phyloP scores from a whole-genome alignment of 2,329 filamentous ascomycete genomes.

The Beauveria brongniartii region DNA sequence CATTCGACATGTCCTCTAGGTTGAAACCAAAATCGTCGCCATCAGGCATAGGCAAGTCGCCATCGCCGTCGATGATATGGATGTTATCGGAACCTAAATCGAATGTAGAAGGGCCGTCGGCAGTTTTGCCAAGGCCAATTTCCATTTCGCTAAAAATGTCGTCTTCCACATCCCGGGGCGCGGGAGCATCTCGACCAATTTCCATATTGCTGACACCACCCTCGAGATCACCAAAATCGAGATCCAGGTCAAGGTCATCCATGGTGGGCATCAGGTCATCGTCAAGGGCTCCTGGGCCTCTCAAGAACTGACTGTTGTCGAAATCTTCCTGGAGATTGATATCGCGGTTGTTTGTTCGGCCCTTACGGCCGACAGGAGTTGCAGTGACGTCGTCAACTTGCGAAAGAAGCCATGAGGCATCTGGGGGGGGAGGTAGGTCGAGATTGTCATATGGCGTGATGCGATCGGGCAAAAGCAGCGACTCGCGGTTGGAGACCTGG shows the following conservation, averaged over 20 bases:
- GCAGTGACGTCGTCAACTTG: slow-evolving; percentile 58
- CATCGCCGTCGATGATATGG: slow-evolving; percentile 55
- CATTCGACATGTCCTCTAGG: slow-evolving; percentile 50
- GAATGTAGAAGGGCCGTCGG: slow-evolving; percentile 46
- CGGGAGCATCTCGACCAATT: slow-evolving; percentile 78
- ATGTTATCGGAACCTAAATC: slow-evolving; percentile 47
- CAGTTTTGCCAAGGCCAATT: slow-evolving; percentile 48
- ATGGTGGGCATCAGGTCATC: slow-evolving; percentile 49
- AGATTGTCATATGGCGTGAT: slow-evolving; percentile 85
- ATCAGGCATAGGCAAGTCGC: slow-evolving; percentile 52
- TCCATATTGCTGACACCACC: slow-evolving; percentile 63
- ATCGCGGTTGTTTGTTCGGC: slow-evolving; percentile 51
- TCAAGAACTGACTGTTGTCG: slow-evolving; percentile 72
- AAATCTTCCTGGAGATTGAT: slow-evolving; percentile 64
- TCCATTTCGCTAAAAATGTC: slow-evolving; percentile 61
- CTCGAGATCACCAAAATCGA: slow-evolving; percentile 64
- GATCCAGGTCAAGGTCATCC: slow-evolving; percentile 62
- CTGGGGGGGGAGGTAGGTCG: slow-evolving; percentile 72
- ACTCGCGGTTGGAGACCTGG: slow-evolving; percentile 73
- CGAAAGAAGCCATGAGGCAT: slow-evolving; percentile 75
- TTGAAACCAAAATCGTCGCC: slow-evolving; percentile 56
- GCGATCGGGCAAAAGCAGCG: slow-evolving; percentile 81
- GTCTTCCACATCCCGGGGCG: slow-evolving; percentile 58
- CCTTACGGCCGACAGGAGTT: slow-evolving; percentile 46
- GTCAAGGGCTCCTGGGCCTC: slow-evolving; percentile 53